A percentile compares a stretch with the other conserved stretches of the same genome.
Evolutionary conservation across 75 land plant genomes (phyloP).

Genomic region (Isoetes taiwanensis): DNA sequence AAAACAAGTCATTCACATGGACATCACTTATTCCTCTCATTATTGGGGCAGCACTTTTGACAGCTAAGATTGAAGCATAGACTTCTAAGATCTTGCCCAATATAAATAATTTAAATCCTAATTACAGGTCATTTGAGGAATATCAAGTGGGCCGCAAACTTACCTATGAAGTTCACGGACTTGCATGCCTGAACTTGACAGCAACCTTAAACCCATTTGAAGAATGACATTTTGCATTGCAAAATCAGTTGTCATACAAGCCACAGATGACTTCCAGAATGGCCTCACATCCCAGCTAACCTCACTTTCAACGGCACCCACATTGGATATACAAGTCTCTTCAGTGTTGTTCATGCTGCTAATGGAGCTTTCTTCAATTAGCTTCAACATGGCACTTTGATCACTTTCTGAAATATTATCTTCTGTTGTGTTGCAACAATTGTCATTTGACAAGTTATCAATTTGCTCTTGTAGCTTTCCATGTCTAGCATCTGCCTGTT

Average conservation of each 20-base stretch:
- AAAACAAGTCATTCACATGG: too few species aligned
- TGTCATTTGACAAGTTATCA: constrained; percentile 12
- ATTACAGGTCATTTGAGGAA: not conserved
- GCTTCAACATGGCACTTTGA: not conserved
- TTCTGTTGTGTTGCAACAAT: constrained; percentile 18
- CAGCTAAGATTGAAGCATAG: too few species aligned
- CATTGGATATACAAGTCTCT: too few species aligned
- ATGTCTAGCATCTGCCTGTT: not conserved
- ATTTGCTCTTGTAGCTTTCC: constrained; percentile 14
- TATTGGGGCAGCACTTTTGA: too few species aligned
- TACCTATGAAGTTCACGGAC: constrained; percentile 77
- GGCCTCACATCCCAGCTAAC: constrained; percentile 52
- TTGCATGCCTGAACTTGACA: constrained; percentile 79
- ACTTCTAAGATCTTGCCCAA: not conserved
- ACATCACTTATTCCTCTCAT: too few species aligned
- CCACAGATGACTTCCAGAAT: constrained; percentile 70
- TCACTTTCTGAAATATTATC: constrained; percentile 14
- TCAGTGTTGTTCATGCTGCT: constrained; percentile 4
- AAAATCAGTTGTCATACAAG: constrained; percentile 88
- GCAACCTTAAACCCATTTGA: constrained; percentile 79
- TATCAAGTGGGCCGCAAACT: not conserved
- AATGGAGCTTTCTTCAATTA: not conserved
- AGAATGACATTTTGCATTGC: constrained; percentile 98
- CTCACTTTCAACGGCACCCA: constrained; percentile 69
- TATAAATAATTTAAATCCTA: not conserved